Evolutionary conservation across 495 filamentous ascomycete genomes (phyloP).

Genomic region (Aspergillus bridgeri): DNA sequence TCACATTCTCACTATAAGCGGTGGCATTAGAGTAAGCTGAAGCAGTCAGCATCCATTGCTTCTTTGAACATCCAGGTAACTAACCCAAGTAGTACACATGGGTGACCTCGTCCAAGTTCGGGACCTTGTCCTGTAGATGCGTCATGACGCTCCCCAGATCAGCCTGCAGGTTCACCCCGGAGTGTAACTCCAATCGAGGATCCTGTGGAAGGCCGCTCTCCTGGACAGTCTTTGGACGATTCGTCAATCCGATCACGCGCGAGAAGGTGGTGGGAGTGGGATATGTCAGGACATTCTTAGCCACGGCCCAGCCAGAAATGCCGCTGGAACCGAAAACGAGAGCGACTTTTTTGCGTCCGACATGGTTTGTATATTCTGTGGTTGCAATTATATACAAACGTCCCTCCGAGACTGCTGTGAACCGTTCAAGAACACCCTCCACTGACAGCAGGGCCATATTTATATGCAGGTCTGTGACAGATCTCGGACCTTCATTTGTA

Average conservation of each 20-base stretch:
- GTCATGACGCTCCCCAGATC: background rate
- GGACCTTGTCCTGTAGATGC: background rate
- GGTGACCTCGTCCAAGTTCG: background rate
- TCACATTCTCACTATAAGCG: constrained; percentile 1
- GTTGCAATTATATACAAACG: background rate
- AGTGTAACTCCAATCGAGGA: background rate
- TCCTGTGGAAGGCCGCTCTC: background rate
- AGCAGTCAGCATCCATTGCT: background rate
- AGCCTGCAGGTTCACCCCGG: background rate
- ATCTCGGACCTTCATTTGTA: background rate
- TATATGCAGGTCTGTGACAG: background rate
- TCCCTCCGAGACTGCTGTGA: background rate
- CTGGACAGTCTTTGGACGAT: background rate
- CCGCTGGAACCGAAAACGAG: constrained; percentile 2
- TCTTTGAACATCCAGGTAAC: background rate
- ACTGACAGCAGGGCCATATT: background rate
- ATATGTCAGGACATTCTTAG: background rate
- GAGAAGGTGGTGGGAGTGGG: background rate
- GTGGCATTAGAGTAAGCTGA: background rate
- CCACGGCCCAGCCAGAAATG: constrained; percentile 1
- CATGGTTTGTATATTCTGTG: background rate
- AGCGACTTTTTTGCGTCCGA: background rate
- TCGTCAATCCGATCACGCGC: background rate
- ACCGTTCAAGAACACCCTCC: background rate
- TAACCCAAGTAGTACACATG: background rate